A percentile compares a stretch with the other conserved stretches of the same genome.
Evolutionary conservation across 2,329 filamentous ascomycete species (phyloP).

Genomic region (Zymoseptoria pseudotritici): DNA sequence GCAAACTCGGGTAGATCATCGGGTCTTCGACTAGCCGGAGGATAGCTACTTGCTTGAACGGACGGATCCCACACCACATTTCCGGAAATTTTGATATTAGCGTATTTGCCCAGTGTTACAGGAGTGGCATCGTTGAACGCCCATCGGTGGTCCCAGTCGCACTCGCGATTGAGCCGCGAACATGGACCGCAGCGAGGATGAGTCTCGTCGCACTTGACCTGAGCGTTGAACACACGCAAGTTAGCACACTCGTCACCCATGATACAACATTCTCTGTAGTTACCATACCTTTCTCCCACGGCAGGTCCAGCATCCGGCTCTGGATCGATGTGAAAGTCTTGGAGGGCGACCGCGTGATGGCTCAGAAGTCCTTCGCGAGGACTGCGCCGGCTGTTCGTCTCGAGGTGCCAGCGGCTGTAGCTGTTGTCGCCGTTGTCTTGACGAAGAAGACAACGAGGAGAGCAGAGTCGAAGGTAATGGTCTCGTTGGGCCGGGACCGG

Average conservation of each 20-base stretch:
- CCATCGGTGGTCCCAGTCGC: conserved; percentile 50
- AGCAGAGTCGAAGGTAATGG: not conserved
- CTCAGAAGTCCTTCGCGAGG: conserved; percentile 18
- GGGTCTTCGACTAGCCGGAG: conserved; percentile 7
- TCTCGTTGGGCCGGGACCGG: not conserved
- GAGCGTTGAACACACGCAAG: conserved; percentile 12
- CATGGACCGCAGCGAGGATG: conserved; percentile 41
- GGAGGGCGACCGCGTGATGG: conserved; percentile 22
- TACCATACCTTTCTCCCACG: conserved; percentile 27
- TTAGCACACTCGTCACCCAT: not conserved
- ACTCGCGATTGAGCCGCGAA: conserved; percentile 47
- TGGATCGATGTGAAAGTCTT: conserved; percentile 46
- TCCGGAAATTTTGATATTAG: conserved; percentile 42
- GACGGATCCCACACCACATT: conserved; percentile 48
- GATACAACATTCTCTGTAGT: not conserved
- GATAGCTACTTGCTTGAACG: conserved; percentile 6
- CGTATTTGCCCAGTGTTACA: conserved; percentile 27
- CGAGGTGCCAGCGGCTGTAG: conserved; percentile 28
- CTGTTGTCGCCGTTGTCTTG: conserved; percentile 22
- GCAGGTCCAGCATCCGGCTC: conserved; percentile 46
- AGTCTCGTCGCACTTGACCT: conserved; percentile 51
- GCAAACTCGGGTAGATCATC: conserved; percentile 50
- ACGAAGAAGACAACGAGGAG: not conserved
- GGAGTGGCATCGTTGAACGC: conserved; percentile 32
- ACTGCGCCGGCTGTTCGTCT: conserved; percentile 28